phyloP scores from a whole-genome alignment of 305 asterid species.

The Solanum aculeatissimum region DNA sequence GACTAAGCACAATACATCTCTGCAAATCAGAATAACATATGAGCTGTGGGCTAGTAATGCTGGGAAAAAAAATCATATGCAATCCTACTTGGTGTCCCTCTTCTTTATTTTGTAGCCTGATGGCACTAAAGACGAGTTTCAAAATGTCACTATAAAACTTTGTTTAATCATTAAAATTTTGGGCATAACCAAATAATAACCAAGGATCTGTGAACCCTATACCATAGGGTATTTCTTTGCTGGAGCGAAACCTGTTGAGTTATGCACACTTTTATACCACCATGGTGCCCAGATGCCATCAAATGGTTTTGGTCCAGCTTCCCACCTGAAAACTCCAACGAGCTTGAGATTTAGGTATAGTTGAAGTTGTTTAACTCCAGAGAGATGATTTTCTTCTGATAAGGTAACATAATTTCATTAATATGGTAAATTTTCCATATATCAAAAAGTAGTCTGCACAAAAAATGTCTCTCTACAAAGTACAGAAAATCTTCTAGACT shows the following conservation, averaged over 20 bases:
- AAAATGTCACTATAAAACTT: neutral
- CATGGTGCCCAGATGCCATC: constrained; percentile 54
- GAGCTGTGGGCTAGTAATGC: neutral
- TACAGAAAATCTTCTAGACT: neutral
- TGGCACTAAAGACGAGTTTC: neutral
- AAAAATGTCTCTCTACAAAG: neutral
- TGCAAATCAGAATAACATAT: neutral
- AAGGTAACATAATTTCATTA: neutral
- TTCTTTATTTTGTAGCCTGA: neutral
- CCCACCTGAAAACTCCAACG: constrained; percentile 27
- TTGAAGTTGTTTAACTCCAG: neutral
- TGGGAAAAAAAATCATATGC: neutral
- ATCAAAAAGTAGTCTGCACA: neutral
- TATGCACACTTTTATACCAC: constrained; percentile 34
- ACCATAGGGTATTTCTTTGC: constrained; percentile 30
- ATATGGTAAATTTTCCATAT: neutral
- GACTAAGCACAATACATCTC: neutral
- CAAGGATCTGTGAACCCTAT: neutral
- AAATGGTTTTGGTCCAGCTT: constrained; percentile 39
- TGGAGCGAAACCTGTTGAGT: constrained; percentile 24
- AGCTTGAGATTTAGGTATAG: neutral
- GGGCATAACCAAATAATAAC: neutral
- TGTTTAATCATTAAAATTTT: neutral
- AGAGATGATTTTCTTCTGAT: neutral
- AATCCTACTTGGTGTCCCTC: neutral